A percentile compares a stretch with the other conserved stretches of the same genome.
Evolutionary conservation across 257 asterid species (phyloP).

Genomic region (Forsythia suspensa): DNA sequence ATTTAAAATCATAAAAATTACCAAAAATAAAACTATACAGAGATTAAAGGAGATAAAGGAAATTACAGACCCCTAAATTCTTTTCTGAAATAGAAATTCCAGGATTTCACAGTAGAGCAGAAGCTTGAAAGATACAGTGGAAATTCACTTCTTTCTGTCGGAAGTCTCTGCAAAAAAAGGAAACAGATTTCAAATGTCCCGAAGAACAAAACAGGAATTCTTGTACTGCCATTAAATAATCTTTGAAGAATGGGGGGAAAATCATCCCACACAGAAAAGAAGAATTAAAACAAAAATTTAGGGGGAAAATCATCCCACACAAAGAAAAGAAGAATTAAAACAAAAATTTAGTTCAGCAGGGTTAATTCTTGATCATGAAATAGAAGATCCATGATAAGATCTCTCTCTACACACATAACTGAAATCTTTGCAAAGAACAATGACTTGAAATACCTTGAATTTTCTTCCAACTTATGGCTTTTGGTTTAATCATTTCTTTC

Average conservation of each 20-base stretch:
- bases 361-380: conserved; percentile 25
- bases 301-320: too few relatives aligned
- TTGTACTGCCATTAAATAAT: conserved; percentile 34
- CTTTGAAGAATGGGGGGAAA: conserved; percentile 8
- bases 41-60: not conserved
- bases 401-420: conserved; percentile 39
- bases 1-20: not conserved
- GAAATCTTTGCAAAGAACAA: conserved; percentile 40
- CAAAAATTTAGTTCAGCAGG: not conserved
- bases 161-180: conserved; percentile 35
- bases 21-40: conserved; percentile 6
- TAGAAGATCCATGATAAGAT: conserved; percentile 49
- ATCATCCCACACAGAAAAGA: too few relatives aligned
- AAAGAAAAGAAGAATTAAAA: too few relatives aligned
- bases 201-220: conserved; percentile 32
- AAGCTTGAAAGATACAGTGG: conserved; percentile 27
- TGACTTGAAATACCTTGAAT: conserved; percentile 48
- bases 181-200: conserved; percentile 39
- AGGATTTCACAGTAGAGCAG: conserved; percentile 17
- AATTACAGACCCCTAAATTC: conserved; percentile 32
- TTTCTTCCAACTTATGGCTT: conserved; percentile 24
- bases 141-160: conserved; percentile 20
- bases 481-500: conserved; percentile 47
- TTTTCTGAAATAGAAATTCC: conserved; percentile 24
- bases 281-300: too few relatives aligned